Evolutionary conservation across 225 moss, liverwort and hornwort genomes (phyloP).

Genomic region (Takakia lepidozioides): DNA sequence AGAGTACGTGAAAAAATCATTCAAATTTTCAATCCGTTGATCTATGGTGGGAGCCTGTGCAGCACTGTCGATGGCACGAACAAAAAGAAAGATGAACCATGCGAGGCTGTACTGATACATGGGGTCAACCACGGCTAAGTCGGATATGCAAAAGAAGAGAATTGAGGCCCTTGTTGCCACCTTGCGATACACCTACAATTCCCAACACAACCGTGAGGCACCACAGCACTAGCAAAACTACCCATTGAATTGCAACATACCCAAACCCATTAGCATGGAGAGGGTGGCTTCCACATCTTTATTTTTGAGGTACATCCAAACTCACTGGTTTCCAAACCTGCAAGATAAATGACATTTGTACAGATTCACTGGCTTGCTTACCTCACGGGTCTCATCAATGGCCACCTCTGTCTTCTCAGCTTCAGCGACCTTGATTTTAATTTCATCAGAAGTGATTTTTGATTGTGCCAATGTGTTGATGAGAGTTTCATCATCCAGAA

Average conservation of each 20-base stretch:
- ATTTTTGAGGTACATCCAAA: not conserved
- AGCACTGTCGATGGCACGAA: conserved; percentile 66
- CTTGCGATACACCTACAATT: conserved; percentile 65
- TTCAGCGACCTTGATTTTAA: conserved; percentile 74
- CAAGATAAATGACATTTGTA: not conserved
- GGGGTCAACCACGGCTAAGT: conserved; percentile 71
- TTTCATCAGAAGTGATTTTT: conserved; percentile 77
- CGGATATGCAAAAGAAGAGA: conserved; percentile 82
- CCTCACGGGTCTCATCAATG: conserved; percentile 87
- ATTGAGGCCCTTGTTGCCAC: conserved; percentile 76
- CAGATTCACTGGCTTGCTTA: conserved; percentile 9
- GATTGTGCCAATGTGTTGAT: conserved; percentile 90
- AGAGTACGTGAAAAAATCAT: conserved; percentile 66
- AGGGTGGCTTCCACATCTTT: not conserved
- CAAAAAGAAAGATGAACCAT: conserved; percentile 74
- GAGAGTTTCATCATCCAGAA: conserved; percentile 74
- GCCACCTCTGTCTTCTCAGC: conserved; percentile 81
- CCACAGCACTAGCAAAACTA: too few relatives aligned
- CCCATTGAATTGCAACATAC: too few relatives aligned
- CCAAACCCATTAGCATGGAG: not conserved
- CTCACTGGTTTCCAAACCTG: not conserved
- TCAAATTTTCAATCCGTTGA: conserved; percentile 56
- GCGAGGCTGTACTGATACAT: conserved; percentile 95
- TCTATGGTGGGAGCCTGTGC: conserved; percentile 29
- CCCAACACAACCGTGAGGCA: too few relatives aligned